These are phyloP conservation scores for Cutaneotrichosporon arboriforme DNA, from an alignment of 1,284 basidiomycete genomes.

Conservation along the genomic window DNA sequence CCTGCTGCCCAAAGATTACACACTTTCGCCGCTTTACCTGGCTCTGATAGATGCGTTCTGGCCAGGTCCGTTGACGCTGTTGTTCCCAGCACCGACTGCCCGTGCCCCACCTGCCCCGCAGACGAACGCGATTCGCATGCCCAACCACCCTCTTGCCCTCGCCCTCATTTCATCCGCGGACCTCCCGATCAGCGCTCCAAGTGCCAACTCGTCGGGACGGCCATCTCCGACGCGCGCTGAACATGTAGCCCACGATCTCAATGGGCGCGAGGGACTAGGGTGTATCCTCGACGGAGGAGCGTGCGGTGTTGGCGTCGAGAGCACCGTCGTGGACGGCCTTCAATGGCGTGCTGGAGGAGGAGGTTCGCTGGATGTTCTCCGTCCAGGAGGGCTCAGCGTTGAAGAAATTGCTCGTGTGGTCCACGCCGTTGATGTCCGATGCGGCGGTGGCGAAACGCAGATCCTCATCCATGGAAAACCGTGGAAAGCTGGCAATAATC, in stretches of 20 bases:
- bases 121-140: conserved; percentile 91
- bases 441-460: conserved; percentile 28
- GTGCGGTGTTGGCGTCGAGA: conserved; percentile 87
- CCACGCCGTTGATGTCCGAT: conserved; percentile 39
- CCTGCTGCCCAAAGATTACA: conserved; percentile 63
- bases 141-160: conserved; percentile 84
- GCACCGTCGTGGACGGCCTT: conserved; percentile 88
- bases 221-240: conserved; percentile 89
- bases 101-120: conserved; percentile 45
- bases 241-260: conserved; percentile 77
- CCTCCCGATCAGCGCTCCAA: conserved; percentile 84
- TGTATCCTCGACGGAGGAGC: conserved; percentile 89
- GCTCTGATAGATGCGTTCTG: conserved; percentile 77
- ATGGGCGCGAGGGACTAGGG: conserved; percentile 56
- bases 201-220: conserved; percentile 89
- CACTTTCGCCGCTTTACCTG: conserved; percentile 60
- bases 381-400: conserved; percentile 88
- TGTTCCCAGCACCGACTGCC: conserved; percentile 67
- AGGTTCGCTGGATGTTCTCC: conserved; percentile 70
- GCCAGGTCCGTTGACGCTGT: conserved; percentile 88
- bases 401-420: conserved; percentile 73
- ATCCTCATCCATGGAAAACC: conserved; percentile 33
- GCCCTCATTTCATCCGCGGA: conserved; percentile 74
- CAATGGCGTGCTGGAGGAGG: conserved; percentile 52
- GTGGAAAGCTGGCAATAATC: conserved; percentile 10